Evolutionary conservation across 106 monocot species (phyloP), one percentile per base, ranked within the genome.

Genomic region (Narthecium ossifragum): DNA sequence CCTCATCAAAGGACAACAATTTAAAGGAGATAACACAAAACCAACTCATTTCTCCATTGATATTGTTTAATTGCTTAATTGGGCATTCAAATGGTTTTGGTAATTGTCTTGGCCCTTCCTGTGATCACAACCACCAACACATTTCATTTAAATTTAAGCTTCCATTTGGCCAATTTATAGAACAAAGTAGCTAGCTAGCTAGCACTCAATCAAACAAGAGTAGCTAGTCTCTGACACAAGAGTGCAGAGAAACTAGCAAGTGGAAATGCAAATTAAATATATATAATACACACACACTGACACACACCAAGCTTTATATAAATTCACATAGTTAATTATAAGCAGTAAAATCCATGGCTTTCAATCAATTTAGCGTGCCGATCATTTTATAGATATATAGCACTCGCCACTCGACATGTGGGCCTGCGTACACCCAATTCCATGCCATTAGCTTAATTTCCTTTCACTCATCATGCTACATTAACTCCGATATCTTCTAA

Each of bases 21-120:
- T 61, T 22, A 70, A 46, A 17, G 9, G 33, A 32, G 34, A 8
- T 25, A 51, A 34, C 18, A 3, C 34, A 38, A 50, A 46, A 26
- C 53, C 61, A 70, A 70, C 70, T 51, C 33, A 54, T 57, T 57
- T 57, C n/a, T 32, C 31, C n/a, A 34, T 61, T 59, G 9, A 8
- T 17, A 2, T 6, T 18, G 38, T 51, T 3, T 60, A 34, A 31
- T 61, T 47, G 53, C 48, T 62, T 53, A 24, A 57, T 57, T 8
- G 23, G 20, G 33, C 29, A 57, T 17, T 34, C 36, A 13, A 22
- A 4, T 18, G 14, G 14, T 34, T 34, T 57, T 13, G 7, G 15
- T 0, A 33, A 14, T 1, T 20, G 8, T 57, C 3, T 36, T 57
- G 57, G 34, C 31, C 21, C 34, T 34, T 57, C 6, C 31, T 57